phyloP scores from a whole-genome alignment of 176 grass and related monocot genomes.

The Cocos nucifera region DNA sequence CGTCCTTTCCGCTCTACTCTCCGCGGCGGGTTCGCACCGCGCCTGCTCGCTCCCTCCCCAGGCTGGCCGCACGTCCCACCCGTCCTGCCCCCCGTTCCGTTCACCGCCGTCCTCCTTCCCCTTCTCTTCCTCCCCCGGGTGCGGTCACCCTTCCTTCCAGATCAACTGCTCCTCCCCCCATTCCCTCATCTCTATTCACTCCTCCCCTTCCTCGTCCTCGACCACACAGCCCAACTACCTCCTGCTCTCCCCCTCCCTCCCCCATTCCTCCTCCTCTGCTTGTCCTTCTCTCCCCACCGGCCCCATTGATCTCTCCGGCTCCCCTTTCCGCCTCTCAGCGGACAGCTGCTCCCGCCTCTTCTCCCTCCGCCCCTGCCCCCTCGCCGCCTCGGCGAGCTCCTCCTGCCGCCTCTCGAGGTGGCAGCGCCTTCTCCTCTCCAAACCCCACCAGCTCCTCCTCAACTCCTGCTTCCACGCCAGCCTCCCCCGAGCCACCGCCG shows the following conservation, averaged over 20 bases:
- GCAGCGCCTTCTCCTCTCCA: slow-evolving; percentile 13
- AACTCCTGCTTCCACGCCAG: slow-evolving; percentile 5
- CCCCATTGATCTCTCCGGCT: slow-evolving; percentile 26
- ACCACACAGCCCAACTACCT: slow-evolving; percentile 5
- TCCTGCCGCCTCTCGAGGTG: slow-evolving; percentile 11
- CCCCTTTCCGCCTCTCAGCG: slow-evolving; percentile 23
- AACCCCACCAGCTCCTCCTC: slow-evolving; percentile 20
- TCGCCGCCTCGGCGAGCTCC: not conserved
- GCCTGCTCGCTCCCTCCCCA: too few relatives aligned
- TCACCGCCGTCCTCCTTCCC: too few relatives aligned
- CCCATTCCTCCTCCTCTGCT: slow-evolving; percentile 10
- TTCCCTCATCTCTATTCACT: slow-evolving; percentile 26
- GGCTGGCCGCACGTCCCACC: too few relatives aligned
- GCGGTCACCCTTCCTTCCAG: too few relatives aligned
- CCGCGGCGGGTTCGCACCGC: too few relatives aligned
- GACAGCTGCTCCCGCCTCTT: slow-evolving; percentile 18
- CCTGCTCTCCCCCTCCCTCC: slow-evolving; percentile 4
- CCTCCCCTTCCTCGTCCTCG: slow-evolving; percentile 26
- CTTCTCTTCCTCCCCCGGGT: too few relatives aligned
- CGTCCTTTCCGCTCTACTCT: too few relatives aligned
- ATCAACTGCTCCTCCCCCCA: slow-evolving; percentile 13
- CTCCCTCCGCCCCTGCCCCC: slow-evolving; percentile 14
- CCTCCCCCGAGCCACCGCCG: not conserved
- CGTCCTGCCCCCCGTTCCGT: too few relatives aligned
- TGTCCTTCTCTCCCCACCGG: slow-evolving; percentile 17